Percentiles rank a stretch among this genome's conserved stretches.
Conservation (phyloP, 352 stramenopile species). For the Pythium phragmitis region DNA sequence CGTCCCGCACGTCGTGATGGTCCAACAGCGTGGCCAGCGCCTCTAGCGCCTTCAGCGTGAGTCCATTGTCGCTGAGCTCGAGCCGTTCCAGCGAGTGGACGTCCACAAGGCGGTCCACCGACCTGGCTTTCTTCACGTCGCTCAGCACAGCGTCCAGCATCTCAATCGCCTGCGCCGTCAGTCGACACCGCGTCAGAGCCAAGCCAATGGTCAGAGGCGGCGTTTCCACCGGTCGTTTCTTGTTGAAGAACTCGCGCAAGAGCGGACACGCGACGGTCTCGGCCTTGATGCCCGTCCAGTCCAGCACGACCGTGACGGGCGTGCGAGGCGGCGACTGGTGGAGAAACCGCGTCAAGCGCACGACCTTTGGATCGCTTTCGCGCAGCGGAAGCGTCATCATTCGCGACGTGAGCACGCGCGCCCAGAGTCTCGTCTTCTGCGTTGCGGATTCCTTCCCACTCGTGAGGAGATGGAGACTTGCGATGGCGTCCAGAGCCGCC, state of each 20-base stretch:
- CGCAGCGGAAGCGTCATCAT: slow-evolving; percentile 13
- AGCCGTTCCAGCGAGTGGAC: not conserved
- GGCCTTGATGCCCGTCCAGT: slow-evolving; percentile 3
- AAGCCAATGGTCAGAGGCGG: not conserved
- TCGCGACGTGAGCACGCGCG: slow-evolving; percentile 8
- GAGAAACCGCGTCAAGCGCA: not conserved
- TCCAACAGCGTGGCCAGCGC: slow-evolving; percentile 4
- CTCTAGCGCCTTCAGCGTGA: not conserved
- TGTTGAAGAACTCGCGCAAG: not conserved
- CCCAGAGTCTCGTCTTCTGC: not conserved
- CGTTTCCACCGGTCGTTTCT: not conserved
- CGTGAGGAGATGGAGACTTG: not conserved
- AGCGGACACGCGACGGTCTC: not conserved
- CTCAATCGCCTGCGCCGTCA: slow-evolving; percentile 4
- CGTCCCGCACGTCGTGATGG: not conserved
- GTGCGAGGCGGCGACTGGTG: not conserved
- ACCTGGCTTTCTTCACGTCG: not conserved
- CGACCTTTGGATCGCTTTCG: not conserved
- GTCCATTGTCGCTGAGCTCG: slow-evolving; percentile 20
- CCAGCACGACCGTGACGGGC: not conserved
- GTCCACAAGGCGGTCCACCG: not conserved
- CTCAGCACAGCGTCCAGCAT: slow-evolving; percentile 1
- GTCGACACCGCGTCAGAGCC: slow-evolving; percentile 1
- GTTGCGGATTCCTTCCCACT: not conserved
- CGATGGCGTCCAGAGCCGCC: not conserved